Evolutionary conservation across 371 early-diverging fungal species (phyloP), one percentile per base, ranked within the genome.

Genomic region (Massospora cicadina): DNA sequence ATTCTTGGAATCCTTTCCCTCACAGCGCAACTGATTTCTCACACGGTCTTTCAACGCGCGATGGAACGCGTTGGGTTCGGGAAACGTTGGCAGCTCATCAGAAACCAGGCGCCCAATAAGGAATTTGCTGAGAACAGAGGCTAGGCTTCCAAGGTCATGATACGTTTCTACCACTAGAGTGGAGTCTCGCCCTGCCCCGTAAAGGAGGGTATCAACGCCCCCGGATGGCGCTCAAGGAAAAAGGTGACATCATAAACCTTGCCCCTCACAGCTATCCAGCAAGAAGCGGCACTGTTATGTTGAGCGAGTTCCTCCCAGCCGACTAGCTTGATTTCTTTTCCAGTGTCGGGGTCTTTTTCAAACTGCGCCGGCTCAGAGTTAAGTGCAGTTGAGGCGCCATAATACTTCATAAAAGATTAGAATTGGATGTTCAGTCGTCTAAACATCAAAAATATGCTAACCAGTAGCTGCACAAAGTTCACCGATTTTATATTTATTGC

Each of bases 181-280:
- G 54, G 82, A 83, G 67, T 95, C 94, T 65, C 78, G 75, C 54
- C 93, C 93, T 10, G 80, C 85, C 58, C 75, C 72, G 68, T 84
- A 82, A 12, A 78, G 68, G 55, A 87, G 80, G 31, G 82, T 83
- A 61, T 78, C 78, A 32, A 76, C 80, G 13, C 98, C 98, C 98
- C 98, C 3, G 98, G 98, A 70, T 96, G 96, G 62, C 83, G 78
- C 65, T 86, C 76, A 64, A 95, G 60, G 69, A 95, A 98, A 2
- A 77, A 76, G 33, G 94, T 91, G 32, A 88, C 81, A 70, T 98
- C 88, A 72, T 90, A 97, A 1, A 98, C 93, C 66, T 85, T 85
- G 62, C 84, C 83, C 43, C 77, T 73, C 55, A 93, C 76, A 55
- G 89, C 84, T 71, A 95, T 89, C 98, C 98, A 98, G 67, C 82